phyloP scores from a whole-genome alignment of 148 eudicot species.

The Fagopyrum homotropicum region DNA sequence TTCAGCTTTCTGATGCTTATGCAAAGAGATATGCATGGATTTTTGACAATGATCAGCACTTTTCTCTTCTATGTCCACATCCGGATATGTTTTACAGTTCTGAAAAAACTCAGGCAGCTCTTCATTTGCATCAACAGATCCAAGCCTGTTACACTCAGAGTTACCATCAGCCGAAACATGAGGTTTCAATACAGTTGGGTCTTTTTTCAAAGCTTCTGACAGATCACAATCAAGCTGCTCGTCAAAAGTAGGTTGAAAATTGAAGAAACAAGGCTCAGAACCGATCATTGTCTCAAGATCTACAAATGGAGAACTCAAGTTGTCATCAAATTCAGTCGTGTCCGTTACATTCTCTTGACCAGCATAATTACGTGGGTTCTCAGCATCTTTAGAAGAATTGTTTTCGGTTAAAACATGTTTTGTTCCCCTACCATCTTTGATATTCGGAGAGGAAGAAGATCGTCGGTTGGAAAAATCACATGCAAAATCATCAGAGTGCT shows the following conservation, averaged over 20 bases:
- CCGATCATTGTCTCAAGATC: not conserved
- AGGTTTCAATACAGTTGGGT: not conserved
- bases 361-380: slow-evolving; percentile 44
- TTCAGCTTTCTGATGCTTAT: not conserved
- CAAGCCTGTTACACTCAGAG: not conserved
- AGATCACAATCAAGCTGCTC: not conserved
- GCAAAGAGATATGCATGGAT: not conserved
- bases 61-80: not conserved
- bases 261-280: slow-evolving; percentile 4
- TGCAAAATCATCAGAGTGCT: not conserved
- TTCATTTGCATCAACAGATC: not conserved
- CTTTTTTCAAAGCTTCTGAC: not conserved
- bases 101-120: not conserved
- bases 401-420: slow-evolving; percentile 7
- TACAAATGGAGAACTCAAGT: not conserved
- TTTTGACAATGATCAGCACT: not conserved
- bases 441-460: not conserved
- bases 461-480: not conserved
- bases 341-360: slow-evolving; percentile 5
- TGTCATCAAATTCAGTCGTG: not conserved
- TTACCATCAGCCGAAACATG: not conserved
- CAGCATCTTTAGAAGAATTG: slow-evolving; percentile 7
- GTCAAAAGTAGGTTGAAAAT: not conserved
- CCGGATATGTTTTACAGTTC: not conserved
- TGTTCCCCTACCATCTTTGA: not conserved